Evolutionary conservation across 164 flowering plant species (phyloP).

Genomic region (Stephania yunnanensis): DNA sequence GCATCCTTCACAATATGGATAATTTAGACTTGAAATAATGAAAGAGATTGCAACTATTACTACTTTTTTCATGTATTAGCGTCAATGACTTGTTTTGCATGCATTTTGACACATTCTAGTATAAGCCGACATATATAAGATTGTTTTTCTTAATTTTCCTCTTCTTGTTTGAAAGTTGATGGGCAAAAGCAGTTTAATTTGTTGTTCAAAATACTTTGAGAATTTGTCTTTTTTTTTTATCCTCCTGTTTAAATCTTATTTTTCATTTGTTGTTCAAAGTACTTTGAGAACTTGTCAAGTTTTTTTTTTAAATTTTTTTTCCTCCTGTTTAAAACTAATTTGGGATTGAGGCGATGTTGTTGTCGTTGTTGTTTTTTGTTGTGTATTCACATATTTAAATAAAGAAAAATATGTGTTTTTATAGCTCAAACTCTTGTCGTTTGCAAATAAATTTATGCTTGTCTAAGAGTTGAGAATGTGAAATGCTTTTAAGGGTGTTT

Average conservation of each 20-base stretch:
- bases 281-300: too few species aligned
- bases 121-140: not conserved
- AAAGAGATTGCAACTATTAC: too few species aligned
- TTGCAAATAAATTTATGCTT: not conserved
- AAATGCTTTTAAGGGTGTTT: conserved; percentile 44
- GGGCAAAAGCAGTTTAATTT: not conserved
- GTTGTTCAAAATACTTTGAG: too few species aligned
- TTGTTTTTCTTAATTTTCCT: not conserved
- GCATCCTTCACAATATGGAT: not conserved
- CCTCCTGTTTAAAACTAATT: too few species aligned
- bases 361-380: too few species aligned
- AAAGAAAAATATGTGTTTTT: not conserved
- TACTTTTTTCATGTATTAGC: not conserved
- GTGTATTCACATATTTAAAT: not conserved
- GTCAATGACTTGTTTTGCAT: not conserved
- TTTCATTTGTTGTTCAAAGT: too few species aligned
- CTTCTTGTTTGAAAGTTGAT: too few species aligned
- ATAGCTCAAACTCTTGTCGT: not conserved
- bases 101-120: not conserved
- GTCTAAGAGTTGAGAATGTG: not conserved
- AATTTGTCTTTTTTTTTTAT: not conserved
- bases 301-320: too few species aligned
- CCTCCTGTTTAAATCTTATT: not conserved
- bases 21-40: not conserved
- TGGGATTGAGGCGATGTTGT: too few species aligned